Percentiles rank a stretch among this genome's conserved stretches.
These are phyloP conservation scores for Prunus mira DNA, from an alignment of 306 rosid species.

Conservation along the genomic window DNA sequence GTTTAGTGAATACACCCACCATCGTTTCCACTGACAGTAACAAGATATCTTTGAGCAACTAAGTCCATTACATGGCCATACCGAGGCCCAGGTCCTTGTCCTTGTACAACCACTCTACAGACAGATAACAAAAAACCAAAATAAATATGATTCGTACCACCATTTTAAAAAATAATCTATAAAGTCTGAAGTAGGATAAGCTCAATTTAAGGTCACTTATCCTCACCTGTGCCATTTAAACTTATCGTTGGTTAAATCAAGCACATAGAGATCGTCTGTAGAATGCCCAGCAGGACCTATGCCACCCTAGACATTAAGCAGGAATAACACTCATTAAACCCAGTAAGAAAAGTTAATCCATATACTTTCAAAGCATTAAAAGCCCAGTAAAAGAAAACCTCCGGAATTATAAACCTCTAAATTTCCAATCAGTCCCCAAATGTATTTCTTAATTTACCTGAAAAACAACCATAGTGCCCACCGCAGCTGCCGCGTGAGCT, in stretches of 20 bases:
- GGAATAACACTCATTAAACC: constrained; percentile 19
- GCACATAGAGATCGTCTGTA: constrained; percentile 88
- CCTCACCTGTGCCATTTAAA: constrained; percentile 97
- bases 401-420: constrained; percentile 2
- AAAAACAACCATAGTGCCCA: constrained; percentile 98
- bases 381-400: constrained; percentile 5
- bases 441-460: constrained; percentile 57
- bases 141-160: constrained; percentile 1
- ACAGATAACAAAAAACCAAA: constrained; percentile 19
- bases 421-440: constrained; percentile 1
- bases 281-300: constrained; percentile 99
- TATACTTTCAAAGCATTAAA: constrained; percentile 6
- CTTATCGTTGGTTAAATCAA: constrained; percentile 85
- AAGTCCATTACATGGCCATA: constrained; percentile 99
- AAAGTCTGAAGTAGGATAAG: constrained; percentile 19
- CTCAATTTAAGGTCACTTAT: constrained; percentile 14
- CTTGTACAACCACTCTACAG: constrained; percentile 92
- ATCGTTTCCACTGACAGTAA: constrained; percentile 89
- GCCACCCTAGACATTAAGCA: constrained; percentile 77
- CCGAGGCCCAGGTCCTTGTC: constrained; percentile 98
- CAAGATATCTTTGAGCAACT: constrained; percentile 99
- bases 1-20: constrained; percentile 55
- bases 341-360: neutral
- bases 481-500: constrained; percentile 94
- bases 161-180: constrained; percentile 10